Conservation (phyloP, 805 yeast genomes). For the Schizosaccharomyces pombe region DNA sequence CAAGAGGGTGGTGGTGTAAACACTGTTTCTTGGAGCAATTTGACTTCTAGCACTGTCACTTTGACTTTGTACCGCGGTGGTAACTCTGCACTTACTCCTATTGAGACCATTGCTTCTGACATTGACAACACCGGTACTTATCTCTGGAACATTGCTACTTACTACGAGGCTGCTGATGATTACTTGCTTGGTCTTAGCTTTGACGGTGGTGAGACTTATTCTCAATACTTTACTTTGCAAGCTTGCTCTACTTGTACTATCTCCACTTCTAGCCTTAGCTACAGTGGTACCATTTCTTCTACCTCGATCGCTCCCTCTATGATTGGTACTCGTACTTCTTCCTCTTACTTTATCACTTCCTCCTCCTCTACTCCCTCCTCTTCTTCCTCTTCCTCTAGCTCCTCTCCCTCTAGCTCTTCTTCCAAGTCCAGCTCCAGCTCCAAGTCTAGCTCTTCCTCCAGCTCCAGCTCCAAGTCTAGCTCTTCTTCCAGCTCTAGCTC, state of each 20-base stretch:
- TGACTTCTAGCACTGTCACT: constrained; percentile 12
- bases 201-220: background rate
- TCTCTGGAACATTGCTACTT: background rate
- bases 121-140: constrained; percentile 1
- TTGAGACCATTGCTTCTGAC: constrained; percentile 2
- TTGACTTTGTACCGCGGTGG: constrained; percentile 1
- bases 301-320: constrained; percentile 2
- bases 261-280: background rate
- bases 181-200: background rate
- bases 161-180: background rate
- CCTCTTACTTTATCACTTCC: background rate
- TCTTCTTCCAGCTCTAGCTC: background rate
- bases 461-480: background rate
- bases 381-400: background rate
- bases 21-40: constrained; percentile 15
- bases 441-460: background rate
- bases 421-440: background rate
- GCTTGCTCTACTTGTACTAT: constrained; percentile 2
- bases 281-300: background rate
- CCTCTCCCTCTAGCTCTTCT: background rate
- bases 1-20: constrained; percentile 14
- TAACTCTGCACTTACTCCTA: background rate
- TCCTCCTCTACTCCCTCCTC: background rate
- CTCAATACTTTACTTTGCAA: constrained; percentile 1
- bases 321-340: background rate